These are phyloP conservation scores for Beverwykella pulmonaria DNA, from an alignment of 495 filamentous ascomycete genomes.

Conservation along the genomic window DNA sequence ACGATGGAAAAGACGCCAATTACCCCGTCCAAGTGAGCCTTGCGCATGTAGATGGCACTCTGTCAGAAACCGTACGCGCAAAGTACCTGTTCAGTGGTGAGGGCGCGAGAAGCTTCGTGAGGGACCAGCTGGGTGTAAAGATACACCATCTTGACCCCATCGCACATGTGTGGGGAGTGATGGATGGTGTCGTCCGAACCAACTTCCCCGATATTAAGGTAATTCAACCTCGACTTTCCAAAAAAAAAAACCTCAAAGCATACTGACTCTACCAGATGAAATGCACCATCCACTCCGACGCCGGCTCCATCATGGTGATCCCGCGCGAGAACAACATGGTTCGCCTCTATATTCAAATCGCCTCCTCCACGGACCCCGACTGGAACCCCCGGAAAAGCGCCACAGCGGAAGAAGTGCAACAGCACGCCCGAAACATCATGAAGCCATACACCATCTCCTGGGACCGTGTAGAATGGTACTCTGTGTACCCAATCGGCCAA, in stretches of 20 bases:
- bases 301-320: constrained; percentile 53
- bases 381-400: constrained; percentile 55
- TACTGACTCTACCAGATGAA: constrained; percentile 66
- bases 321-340: constrained; percentile 52
- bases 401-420: constrained; percentile 62
- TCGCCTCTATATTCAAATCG: constrained; percentile 51
- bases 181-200: constrained; percentile 52
- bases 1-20: constrained; percentile 56
- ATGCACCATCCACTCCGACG: constrained; percentile 67
- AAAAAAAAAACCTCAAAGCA: not conserved
- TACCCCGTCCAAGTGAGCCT: constrained; percentile 71
- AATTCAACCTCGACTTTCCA: not conserved
- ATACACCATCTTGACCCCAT: constrained; percentile 67
- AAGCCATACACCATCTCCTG: constrained; percentile 62
- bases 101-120: constrained; percentile 65
- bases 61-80: constrained; percentile 63
- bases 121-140: constrained; percentile 61
- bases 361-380: constrained; percentile 62
- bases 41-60: constrained; percentile 72
- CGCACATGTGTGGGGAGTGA: constrained; percentile 55
- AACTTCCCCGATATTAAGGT: constrained; percentile 55
- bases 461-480: constrained; percentile 62
- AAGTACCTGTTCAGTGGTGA: constrained; percentile 70
- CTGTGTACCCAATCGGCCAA: constrained; percentile 69
- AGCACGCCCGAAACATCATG: constrained; percentile 63